A percentile compares a stretch with the other conserved stretches of the same genome.
phyloP scores from a whole-genome alignment of 2,329 filamentous ascomycete genomes.

The Magnaporthiopsis incrustans region DNA sequence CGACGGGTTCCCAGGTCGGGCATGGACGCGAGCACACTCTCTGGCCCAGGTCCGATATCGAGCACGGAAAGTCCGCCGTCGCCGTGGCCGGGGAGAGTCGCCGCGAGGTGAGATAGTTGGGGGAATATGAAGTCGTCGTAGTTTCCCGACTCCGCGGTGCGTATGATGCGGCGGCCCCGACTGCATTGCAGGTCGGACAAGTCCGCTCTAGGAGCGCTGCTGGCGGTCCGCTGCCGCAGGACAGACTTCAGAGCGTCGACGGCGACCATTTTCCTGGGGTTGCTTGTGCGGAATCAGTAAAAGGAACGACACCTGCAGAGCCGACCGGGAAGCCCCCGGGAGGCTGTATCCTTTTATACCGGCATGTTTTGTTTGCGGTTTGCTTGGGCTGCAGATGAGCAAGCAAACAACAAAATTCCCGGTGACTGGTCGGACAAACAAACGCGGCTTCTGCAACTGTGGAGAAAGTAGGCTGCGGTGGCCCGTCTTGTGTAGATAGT shows the following conservation, averaged over 20 bases:
- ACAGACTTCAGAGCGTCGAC: conserved; percentile 33
- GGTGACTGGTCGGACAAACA: too few relatives aligned
- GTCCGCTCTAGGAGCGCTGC: conserved; percentile 18
- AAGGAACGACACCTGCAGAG: too few relatives aligned
- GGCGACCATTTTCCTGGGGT: conserved; percentile 27
- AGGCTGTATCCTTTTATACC: too few relatives aligned
- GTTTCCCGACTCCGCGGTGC: conserved; percentile 24
- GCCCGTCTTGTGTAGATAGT: too few relatives aligned
- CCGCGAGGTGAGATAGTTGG: conserved; percentile 34
- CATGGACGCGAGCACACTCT: conserved; percentile 44
- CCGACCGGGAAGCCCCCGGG: too few relatives aligned
- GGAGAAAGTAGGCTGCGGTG: too few relatives aligned
- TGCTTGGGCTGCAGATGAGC: too few relatives aligned
- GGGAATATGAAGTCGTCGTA: conserved; percentile 46
- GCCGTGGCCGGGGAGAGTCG: conserved; percentile 28
- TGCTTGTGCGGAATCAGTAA: too few relatives aligned
- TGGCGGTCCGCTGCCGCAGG: conserved; percentile 22
- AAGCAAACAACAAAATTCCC: too few relatives aligned
- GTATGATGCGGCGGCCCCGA: conserved; percentile 33
- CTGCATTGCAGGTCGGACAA: conserved; percentile 41
- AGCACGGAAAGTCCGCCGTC: conserved; percentile 40
- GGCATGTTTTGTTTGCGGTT: too few relatives aligned
- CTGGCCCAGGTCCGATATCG: conserved; percentile 51
- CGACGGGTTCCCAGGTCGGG: conserved; percentile 27
- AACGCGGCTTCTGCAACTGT: too few relatives aligned